Evolutionary conservation across 2,329 filamentous ascomycete species (phyloP).

Genomic region (Nothophaeocryptopus gaeumannii): DNA sequence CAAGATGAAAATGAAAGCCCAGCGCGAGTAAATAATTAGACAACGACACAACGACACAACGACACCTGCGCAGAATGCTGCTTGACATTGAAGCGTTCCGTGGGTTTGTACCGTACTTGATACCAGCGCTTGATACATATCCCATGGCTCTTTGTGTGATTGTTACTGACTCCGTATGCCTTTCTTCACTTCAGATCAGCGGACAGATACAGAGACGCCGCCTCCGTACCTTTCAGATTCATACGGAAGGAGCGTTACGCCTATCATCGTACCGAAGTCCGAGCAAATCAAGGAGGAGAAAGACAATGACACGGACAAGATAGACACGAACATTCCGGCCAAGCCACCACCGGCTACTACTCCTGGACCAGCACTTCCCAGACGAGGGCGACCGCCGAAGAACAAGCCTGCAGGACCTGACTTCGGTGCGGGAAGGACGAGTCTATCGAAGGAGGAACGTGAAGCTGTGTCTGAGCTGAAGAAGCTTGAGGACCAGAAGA

Average conservation of each 20-base stretch:
- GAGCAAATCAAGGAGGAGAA: slow-evolving; percentile 9
- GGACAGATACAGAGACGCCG: slow-evolving; percentile 36
- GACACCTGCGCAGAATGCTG: no score
- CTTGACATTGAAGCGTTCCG: no score
- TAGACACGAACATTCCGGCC: neutral
- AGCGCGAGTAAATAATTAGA: no score
- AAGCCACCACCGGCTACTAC: neutral
- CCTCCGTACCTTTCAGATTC: slow-evolving; percentile 47
- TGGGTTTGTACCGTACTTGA: no score
- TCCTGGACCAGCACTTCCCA: slow-evolving; percentile 7
- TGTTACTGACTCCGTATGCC: no score
- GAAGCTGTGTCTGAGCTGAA: slow-evolving; percentile 45
- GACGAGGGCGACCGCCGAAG: slow-evolving; percentile 10
- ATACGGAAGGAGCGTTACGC: slow-evolving; percentile 48
- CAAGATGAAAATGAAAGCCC: slow-evolving; percentile 10
- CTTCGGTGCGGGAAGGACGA: slow-evolving; percentile 1
- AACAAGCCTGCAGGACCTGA: neutral
- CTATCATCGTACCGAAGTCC: slow-evolving; percentile 30
- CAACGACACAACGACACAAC: no score
- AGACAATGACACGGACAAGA: slow-evolving; percentile 3
- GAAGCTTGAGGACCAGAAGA: slow-evolving; percentile 51
- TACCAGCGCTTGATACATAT: no score
- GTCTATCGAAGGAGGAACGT: slow-evolving; percentile 39
- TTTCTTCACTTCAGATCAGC: slow-evolving; percentile 28
- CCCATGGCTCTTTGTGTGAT: no score